Percentiles rank a stretch among this genome's conserved stretches.
phyloP scores from a whole-genome alignment of 2,329 filamentous ascomycete species.

The Clonostachys sp. region DNA sequence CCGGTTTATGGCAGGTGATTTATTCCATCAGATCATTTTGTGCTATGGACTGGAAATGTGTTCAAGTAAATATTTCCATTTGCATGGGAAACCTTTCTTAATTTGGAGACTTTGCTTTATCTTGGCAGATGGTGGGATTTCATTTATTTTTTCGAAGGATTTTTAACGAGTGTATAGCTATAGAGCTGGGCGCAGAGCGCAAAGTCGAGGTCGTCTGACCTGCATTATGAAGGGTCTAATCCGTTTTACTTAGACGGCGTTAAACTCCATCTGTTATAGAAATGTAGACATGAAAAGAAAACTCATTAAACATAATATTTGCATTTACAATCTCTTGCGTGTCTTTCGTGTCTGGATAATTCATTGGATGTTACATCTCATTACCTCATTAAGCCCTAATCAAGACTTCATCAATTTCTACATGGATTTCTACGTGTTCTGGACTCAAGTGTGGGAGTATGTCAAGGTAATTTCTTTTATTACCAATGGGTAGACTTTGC shows the following conservation, averaged over 20 bases:
- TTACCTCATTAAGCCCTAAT: too few relatives aligned
- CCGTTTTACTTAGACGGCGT: slow-evolving; percentile 25
- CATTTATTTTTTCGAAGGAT: neutral
- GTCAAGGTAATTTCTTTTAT: too few relatives aligned
- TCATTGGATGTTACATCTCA: too few relatives aligned
- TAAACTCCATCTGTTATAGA: slow-evolving; percentile 23
- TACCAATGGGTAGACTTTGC: too few relatives aligned
- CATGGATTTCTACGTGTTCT: too few relatives aligned
- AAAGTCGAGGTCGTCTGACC: slow-evolving; percentile 21
- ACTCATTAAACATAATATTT: neutral
- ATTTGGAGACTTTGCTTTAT: slow-evolving; percentile 19
- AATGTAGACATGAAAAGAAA: slow-evolving; percentile 28
- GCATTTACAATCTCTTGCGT: neutral
- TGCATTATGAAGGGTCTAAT: slow-evolving; percentile 27
- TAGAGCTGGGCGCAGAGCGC: slow-evolving; percentile 30
- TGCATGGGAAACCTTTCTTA: slow-evolving; percentile 14
- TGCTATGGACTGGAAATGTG: slow-evolving; percentile 8
- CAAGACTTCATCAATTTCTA: too few relatives aligned
- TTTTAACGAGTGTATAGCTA: slow-evolving; percentile 25
- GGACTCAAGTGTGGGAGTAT: too few relatives aligned
- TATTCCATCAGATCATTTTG: slow-evolving; percentile 1
- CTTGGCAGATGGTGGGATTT: neutral
- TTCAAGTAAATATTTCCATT: slow-evolving; percentile 14
- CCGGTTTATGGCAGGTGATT: slow-evolving; percentile 10
- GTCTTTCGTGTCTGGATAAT: neutral